Evolutionary conservation across 2,329 filamentous ascomycete genomes (phyloP), one percentile per base, ranked within the genome.

Genomic region (Penicillium sp.): DNA sequence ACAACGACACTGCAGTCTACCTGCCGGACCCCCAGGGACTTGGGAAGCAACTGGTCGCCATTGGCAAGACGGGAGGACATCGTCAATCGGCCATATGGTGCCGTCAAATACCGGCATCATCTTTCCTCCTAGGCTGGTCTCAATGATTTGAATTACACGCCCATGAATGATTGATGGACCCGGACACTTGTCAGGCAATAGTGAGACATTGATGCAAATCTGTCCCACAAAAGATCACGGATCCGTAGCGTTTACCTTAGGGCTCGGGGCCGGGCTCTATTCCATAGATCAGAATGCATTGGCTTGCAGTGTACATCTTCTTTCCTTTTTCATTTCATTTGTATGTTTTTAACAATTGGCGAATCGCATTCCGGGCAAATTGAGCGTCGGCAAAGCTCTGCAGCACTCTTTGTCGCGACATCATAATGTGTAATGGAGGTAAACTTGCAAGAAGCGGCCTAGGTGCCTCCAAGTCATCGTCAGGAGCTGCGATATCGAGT

Each of bases 401-500:
- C 2, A 41, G 47, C 18, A 64, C 58, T 30, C 62, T 61, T 39
- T 49, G 43, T 31, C 50, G 58, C 13, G 67, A 59, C 33, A 54
- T 55, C 58, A 68, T 61, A 35, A 68, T 37, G 58, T 62, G 53
- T 8, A 69, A 55, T 2, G 66, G 59, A 4, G 68, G 66, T 14
- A 69, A 55, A 7, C 47, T 45, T 3, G 47, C 49, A 22, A 72
- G 57, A n/a, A 63, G 28, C n/a, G 43, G 47, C 38, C 39, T 49
- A 8, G 60, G 29, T 19, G 52, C 36, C 18, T 44, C 31, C 2
- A 53, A 50, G 13, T 56, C 31, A n/a, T 50, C 46, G 35, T 46
- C 43, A 16, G 31, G 31, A 64, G 74, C 50, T 66, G 75, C 18
- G 27, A 62, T 45, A 4, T 50, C 51, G 39, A 78, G 54, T 3